Evolutionary conservation across 345 rosid species (phyloP).

Genomic region (Citrus australasica): DNA sequence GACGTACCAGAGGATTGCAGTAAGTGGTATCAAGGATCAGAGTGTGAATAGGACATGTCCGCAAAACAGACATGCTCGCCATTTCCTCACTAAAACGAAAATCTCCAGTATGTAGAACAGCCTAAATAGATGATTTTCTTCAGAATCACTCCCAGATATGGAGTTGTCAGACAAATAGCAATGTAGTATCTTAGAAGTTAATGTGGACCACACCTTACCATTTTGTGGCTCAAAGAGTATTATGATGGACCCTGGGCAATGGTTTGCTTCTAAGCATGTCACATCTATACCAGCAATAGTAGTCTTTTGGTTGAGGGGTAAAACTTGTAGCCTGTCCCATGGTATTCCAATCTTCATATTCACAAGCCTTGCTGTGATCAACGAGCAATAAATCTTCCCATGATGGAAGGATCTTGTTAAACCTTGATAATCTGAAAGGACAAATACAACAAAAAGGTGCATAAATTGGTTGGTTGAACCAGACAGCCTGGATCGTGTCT

Average conservation of each 20-base stretch:
- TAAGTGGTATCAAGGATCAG: conserved; percentile 97
- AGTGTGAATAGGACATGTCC: conserved; percentile 48
- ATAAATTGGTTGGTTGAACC: not conserved
- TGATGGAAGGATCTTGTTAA: conserved; percentile 78
- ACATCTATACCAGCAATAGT: conserved; percentile 58
- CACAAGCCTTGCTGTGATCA: conserved; percentile 78
- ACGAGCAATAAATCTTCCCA: conserved; percentile 91
- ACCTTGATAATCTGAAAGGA: conserved; percentile 89
- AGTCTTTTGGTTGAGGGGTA: conserved; percentile 70
- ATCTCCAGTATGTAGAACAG: conserved; percentile 89
- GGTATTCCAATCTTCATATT: conserved; percentile 85
- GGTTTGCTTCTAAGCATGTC: conserved; percentile 92
- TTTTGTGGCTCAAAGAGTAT: conserved; percentile 85
- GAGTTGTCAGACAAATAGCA: conserved; percentile 1
- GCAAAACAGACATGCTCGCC: conserved; percentile 38
- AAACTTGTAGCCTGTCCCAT: conserved; percentile 72
- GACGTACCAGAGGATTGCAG: conserved; percentile 80
- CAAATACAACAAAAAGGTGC: not conserved
- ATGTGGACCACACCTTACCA: conserved; percentile 66
- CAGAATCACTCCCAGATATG: conserved; percentile 9
- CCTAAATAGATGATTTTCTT: conserved; percentile 33
- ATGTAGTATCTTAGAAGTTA: conserved; percentile 6
- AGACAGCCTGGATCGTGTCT: not conserved
- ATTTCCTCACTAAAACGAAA: conserved; percentile 74
- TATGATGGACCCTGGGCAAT: conserved; percentile 90